phyloP scores from a whole-genome alignment of 495 filamentous ascomycete species.

The Immersiella caudata region DNA sequence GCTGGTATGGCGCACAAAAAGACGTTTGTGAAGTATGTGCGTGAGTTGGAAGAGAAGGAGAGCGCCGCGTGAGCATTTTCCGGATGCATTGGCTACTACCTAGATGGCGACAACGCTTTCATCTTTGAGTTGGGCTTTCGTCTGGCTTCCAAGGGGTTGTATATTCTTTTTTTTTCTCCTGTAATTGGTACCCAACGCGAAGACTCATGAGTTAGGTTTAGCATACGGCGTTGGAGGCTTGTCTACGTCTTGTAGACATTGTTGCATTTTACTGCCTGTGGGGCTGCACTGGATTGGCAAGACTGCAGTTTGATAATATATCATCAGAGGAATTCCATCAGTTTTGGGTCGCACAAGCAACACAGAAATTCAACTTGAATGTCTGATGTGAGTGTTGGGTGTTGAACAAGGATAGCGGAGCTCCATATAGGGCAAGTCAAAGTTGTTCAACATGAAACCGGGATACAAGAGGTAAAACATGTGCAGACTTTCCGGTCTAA shows the following conservation, averaged over 20 bases:
- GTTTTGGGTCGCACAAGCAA: neutral
- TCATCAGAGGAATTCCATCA: neutral
- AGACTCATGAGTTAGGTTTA: neutral
- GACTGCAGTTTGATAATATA: neutral
- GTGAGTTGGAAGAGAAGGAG: conserved; percentile 70
- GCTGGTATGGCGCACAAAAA: conserved; percentile 95
- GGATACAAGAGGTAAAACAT: no score
- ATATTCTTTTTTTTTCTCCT: neutral
- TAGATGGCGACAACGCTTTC: neutral
- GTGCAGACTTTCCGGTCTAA: no score
- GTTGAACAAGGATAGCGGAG: no score
- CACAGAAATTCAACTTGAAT: no score
- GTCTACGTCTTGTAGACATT: neutral
- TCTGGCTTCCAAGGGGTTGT: neutral
- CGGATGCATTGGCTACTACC: neutral
- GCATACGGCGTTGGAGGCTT: neutral
- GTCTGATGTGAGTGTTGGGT: no score
- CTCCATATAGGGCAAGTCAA: no score
- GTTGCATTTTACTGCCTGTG: neutral
- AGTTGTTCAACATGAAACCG: no score
- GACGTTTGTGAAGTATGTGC: conserved; percentile 92
- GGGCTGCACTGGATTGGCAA: neutral
- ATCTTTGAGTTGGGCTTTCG: neutral
- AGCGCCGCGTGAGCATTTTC: conserved; percentile 21
- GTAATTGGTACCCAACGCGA: neutral